Evolutionary conservation across 345 rosid species (phyloP), one percentile per base, ranked within the genome.

Genomic region (Boechera divaricarpa): DNA sequence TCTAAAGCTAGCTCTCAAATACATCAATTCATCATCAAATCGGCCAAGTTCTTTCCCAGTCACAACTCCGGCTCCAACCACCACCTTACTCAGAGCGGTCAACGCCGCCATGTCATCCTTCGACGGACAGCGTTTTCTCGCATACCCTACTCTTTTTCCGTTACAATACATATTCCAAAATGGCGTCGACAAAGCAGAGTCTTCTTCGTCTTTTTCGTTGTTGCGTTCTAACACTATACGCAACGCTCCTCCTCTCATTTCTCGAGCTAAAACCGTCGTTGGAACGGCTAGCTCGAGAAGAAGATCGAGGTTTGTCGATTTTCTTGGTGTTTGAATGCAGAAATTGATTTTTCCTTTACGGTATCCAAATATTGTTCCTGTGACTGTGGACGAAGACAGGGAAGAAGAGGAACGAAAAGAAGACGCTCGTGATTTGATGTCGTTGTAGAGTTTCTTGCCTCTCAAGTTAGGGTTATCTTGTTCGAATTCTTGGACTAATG

Each of bases 81-180:
- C 84, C 7, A 88, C 89, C 2, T 86, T 85, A 44, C 71, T 77
- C 82, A 91, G 71, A 28, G 83, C 49, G 73, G 76, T 76, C 63
- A 91, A 52, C 2, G 88, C 87, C 3, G 77, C 84, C 81, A 52
- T 15, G 55, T 91, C 92, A 32, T 82, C 80, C 39, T 83, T 80
- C 0, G 87, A 75, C 2, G 88, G 82, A 41, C 73, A 71, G 4
- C 90, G 78, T 71, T 73, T 87, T 21, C 83, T 83, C 1, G 97
- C 97, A 26, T 83, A 86, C 21, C 97, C 97, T 21, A 86, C 87
- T 77, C 60, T 87, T 74, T 87, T 84, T 10, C 97, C 97, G 26
- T 89, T 91, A 24, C 90, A 91, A 49, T 77, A 83, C 91, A 84
- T 84, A 56, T 74, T 84, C 97, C 97, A 91, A 32, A 78, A 16